phyloP scores from a whole-genome alignment of 2,329 filamentous ascomycete genomes.

The Ophiocordyceps robertsii region DNA sequence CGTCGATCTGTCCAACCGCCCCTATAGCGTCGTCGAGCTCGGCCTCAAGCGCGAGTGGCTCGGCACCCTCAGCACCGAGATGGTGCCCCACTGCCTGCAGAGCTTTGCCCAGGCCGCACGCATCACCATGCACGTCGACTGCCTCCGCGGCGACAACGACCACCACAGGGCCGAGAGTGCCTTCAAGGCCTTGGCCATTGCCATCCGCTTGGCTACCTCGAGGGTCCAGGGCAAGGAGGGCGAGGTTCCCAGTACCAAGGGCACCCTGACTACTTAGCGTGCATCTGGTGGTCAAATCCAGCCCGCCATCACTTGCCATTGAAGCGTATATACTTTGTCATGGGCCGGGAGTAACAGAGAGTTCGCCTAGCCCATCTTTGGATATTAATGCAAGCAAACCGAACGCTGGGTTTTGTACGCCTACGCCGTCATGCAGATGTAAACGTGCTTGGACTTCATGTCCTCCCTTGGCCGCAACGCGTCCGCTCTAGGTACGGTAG shows the following conservation, averaged over 20 bases:
- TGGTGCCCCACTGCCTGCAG: conserved; percentile 92
- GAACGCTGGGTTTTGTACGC: conserved; percentile 1
- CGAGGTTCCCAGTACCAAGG: conserved; percentile 93
- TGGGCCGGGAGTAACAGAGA: too few species aligned
- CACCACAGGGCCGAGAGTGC: conserved; percentile 94
- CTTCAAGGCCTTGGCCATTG: conserved; percentile 90
- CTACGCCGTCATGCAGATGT: neutral
- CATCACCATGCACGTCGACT: conserved; percentile 91
- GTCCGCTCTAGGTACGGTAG: conserved; percentile 41
- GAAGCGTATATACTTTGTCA: too few species aligned
- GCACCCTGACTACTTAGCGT: conserved; percentile 54
- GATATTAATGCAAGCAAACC: too few species aligned
- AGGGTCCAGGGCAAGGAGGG: conserved; percentile 70
- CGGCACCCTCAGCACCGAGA: conserved; percentile 85
- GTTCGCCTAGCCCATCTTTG: too few species aligned
- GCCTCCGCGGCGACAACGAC: conserved; percentile 80
- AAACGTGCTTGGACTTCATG: neutral
- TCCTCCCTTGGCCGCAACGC: neutral
- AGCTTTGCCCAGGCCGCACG: conserved; percentile 86
- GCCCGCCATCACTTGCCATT: too few species aligned
- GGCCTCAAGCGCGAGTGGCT: conserved; percentile 85
- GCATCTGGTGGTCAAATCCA: neutral
- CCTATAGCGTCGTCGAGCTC: conserved; percentile 71
- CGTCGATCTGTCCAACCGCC: conserved; percentile 86
- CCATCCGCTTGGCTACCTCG: conserved; percentile 63